Evolutionary conservation across 805 yeast species (phyloP).

Genomic region (Monosporozyma yasuniensis): DNA sequence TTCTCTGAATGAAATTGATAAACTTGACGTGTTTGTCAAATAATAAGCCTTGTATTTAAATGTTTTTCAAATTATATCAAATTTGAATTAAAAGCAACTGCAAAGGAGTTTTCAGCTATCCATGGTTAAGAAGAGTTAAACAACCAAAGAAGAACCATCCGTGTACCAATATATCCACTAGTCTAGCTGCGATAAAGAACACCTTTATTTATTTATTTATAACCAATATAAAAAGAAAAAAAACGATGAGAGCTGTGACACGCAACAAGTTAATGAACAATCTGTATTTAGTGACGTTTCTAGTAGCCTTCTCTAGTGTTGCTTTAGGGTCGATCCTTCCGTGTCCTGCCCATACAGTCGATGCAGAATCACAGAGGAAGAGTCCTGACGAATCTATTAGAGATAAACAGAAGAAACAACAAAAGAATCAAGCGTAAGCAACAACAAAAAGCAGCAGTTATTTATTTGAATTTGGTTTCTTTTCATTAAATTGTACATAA

Average conservation of each 20-base stretch:
- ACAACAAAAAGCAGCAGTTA: background rate
- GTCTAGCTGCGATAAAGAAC: background rate
- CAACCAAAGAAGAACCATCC: background rate
- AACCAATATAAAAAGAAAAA: background rate
- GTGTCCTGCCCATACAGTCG: constrained; percentile 37
- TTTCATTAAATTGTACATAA: background rate
- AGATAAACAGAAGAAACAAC: background rate
- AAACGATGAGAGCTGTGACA: constrained; percentile 41
- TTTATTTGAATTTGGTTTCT: too few species aligned
- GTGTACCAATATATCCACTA: background rate
- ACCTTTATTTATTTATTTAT: background rate
- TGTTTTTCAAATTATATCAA: background rate
- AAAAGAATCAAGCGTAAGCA: background rate
- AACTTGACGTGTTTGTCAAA: background rate
- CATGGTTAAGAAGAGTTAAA: background rate
- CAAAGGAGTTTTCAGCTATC: background rate
- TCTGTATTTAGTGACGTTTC: constrained; percentile 50
- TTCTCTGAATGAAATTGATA: too few species aligned
- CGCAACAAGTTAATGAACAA: constrained; percentile 45
- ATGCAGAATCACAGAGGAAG: constrained; percentile 27
- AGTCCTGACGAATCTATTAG: background rate
- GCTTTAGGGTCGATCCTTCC: constrained; percentile 36
- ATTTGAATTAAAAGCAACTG: background rate
- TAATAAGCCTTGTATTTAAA: background rate
- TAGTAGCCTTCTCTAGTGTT: constrained; percentile 45